A percentile compares a stretch with the other conserved stretches of the same genome.
These are phyloP conservation scores for Umbelopsis ramanniana DNA, from an alignment of 192 early-diverging fungal genomes.

Conservation along the genomic window DNA sequence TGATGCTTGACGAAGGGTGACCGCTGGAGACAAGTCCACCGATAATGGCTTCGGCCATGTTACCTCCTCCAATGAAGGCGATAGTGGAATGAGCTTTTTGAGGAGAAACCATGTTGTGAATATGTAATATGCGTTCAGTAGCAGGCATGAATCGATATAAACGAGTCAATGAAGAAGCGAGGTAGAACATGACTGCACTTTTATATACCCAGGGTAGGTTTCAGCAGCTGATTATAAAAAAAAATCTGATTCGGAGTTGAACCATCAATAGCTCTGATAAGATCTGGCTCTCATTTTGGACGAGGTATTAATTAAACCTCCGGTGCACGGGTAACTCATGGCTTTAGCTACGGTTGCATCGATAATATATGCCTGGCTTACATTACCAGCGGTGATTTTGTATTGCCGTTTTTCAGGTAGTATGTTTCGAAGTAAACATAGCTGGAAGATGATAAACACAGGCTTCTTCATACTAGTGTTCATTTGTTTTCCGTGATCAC, in stretches of 20 bases:
- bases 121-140: slow-evolving; percentile 19
- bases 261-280: slow-evolving; percentile 1
- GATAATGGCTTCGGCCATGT: slow-evolving; percentile 94
- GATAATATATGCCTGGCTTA: no score
- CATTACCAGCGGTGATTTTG: no score
- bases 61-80: slow-evolving; percentile 89
- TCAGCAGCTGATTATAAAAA: background rate
- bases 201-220: background rate
- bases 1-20: slow-evolving; percentile 67
- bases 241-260: slow-evolving; percentile 1
- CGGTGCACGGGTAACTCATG: slow-evolving; percentile 12
- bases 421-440: background rate
- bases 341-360: background rate
- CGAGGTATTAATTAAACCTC: slow-evolving; percentile 18
- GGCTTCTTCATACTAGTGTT: background rate
- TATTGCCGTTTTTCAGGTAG: no score
- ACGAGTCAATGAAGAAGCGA: background rate
- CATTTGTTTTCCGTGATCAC: background rate
- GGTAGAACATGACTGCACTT: slow-evolving; percentile 2
- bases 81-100: slow-evolving; percentile 41
- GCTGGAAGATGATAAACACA: background rate
- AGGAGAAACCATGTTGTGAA: slow-evolving; percentile 21
- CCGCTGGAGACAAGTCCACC: slow-evolving; percentile 83
- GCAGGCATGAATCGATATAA: background rate
- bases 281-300: slow-evolving; percentile 14